Evolutionary conservation across 2,329 filamentous ascomycete genomes (phyloP).

Genomic region (Lomentospora prolificans): DNA sequence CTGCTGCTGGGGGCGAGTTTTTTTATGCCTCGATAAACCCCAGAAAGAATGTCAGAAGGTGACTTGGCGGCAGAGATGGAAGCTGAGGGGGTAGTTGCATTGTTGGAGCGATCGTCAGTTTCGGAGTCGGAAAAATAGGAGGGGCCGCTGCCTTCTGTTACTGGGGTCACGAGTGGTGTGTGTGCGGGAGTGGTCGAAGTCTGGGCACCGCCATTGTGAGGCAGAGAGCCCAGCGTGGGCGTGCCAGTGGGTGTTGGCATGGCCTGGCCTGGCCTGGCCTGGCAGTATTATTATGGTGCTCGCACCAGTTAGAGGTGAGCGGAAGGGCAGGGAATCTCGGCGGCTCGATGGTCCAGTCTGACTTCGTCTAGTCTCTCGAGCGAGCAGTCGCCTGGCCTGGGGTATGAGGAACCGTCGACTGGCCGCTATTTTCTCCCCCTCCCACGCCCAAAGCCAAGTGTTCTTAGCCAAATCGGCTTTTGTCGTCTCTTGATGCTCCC

Average conservation of each 20-base stretch:
- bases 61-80: constrained; percentile 20
- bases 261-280: no score
- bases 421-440: not conserved
- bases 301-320: not conserved
- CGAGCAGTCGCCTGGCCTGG: not conserved
- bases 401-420: no score
- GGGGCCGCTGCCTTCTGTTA: constrained; percentile 15
- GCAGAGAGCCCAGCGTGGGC: not conserved
- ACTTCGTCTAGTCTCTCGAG: no score
- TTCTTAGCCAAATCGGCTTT: not conserved
- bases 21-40: constrained; percentile 41
- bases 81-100: not conserved
- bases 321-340: no score
- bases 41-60: constrained; percentile 37
- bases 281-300: not conserved
- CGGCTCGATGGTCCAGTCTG: no score
- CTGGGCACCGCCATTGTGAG: not conserved
- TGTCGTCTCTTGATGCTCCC: not conserved
- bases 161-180: constrained; percentile 1
- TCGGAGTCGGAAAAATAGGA: constrained; percentile 35
- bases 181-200: not conserved
- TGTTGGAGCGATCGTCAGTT: constrained; percentile 24
- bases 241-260: not conserved
- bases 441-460: not conserved
- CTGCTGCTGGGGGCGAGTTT: constrained; percentile 32